Evolutionary conservation across 495 filamentous ascomycete genomes (phyloP), one percentile per base, ranked within the genome.

Genomic region (Aspergillus coremiiformis): DNA sequence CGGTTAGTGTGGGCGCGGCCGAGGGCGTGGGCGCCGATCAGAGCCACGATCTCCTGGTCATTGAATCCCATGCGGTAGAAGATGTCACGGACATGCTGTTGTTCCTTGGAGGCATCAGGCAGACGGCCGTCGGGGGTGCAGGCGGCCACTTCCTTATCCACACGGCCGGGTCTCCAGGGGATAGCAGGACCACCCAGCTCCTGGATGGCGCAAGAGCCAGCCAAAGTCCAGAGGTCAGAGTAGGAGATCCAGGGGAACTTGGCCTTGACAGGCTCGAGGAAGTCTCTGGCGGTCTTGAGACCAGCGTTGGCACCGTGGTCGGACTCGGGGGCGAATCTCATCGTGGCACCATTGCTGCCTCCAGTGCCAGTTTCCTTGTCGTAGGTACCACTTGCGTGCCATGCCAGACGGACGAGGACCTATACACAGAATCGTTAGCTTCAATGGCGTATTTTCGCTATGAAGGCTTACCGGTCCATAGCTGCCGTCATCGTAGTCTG

Each of bases 21-120:
- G 10, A 98, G 78, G 17, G 93, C 90, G 77, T 98, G 93, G 29
- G 89, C 93, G 54, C 93, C 93, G 24, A 75, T 72, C 52, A 98
- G 78, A 24, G 93, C 93, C 26, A 96, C 91, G 60, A 96, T 96
- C 70, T 98, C 92, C 44, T 84, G 86, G 74, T 98, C 93, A 70
- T 94, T 84, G 79, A 98, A 98, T 52, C 93, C 93, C 91, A 96
- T 96, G 67, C 92, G 89, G 68, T 81, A 79, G 79, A 98, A 98
- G 78, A 98, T 87, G 69, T 83, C 82, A 52, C 93, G 86, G 64
- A 98, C 77, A 72, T 98, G 93, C 54, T 79, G 77, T 52, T 85
- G 80, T 54, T 79, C 86, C 78, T 96, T 83, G 56, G 81, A 55
- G 44, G 79, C 93, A 66, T 98, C 92, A 53, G 93, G 93, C 23